Evolutionary conservation across 495 filamentous ascomycete genomes (phyloP), one percentile per base, ranked within the genome.

Genomic region (Platismatia glauca): DNA sequence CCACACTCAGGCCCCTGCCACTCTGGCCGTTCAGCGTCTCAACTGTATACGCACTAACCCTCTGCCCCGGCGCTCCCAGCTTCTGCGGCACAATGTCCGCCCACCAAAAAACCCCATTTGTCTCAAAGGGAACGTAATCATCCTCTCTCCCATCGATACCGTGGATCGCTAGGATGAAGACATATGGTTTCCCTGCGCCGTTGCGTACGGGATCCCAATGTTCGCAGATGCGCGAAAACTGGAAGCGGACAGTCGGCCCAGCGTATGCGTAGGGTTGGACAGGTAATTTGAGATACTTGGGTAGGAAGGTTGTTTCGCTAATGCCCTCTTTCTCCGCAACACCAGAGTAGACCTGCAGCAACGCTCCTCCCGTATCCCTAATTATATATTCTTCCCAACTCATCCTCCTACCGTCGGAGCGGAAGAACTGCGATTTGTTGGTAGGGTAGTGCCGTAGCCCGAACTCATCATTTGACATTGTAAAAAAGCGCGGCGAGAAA

Each of bases 371-470:
- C 13, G 71, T 74, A 35, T 74, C 73, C 58, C 84, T 83, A 12
- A 81, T 52, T 34, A 88, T 79, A 70, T 96, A 96, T 68, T 94
- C 87, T 68, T 91, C 87, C 90, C 90, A 96, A 0, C 74, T 73
- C 2, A 67, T 64, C 13, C 73, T 68, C 9, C 77, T 70, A 9
- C 84, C 83, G 62, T 88, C 84, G 18, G 76, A 73, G 33, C 88
- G 83, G 77, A 84, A 92, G 74, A 90, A 89, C 41, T 88, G 76
- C 13, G 68, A 67, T n/a, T 73, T 73, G 64, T 97, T 81, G 3
- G 66, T 59, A 0, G 94, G 93, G 71, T 86, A 97, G 68, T 98
- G 94, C 27, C 77, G 80, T 5, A 82, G 71, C 0, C 91, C 91
- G 67, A 98, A 95, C 24, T 87, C 82, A 44, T 89, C 85, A 69